Evolutionary conservation across 148 eudicot genomes (phyloP).

Genomic region (Amaranthus hypochondriacus): DNA sequence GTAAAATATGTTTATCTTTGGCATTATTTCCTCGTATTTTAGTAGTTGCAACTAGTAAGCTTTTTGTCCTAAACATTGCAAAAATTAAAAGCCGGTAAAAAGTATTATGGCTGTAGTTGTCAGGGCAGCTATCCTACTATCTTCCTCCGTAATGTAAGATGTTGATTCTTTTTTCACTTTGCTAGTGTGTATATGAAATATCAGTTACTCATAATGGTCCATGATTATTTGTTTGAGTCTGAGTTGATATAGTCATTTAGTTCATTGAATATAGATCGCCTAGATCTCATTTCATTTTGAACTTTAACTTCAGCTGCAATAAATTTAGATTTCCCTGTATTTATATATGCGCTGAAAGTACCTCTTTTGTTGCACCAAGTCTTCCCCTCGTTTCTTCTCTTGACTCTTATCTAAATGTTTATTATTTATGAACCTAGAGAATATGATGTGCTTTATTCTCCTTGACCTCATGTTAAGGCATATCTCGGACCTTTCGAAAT

Average conservation of each 20-base stretch:
- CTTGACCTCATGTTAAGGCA: conserved; percentile 60
- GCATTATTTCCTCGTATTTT: not conserved
- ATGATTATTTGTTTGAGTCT: not conserved
- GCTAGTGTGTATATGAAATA: not conserved
- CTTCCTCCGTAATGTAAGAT: too few relatives aligned
- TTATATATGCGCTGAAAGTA: not conserved
- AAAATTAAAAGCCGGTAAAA: too few relatives aligned
- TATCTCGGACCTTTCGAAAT: conserved; percentile 76
- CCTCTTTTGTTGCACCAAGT: not conserved
- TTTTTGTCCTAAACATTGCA: too few relatives aligned
- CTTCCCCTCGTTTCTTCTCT: not conserved
- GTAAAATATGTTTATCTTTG: not conserved
- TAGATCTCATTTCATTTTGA: not conserved
- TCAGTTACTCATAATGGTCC: not conserved
- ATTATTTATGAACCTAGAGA: not conserved
- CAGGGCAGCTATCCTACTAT: not conserved
- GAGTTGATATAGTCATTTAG: not conserved
- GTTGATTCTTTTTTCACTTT: too few relatives aligned
- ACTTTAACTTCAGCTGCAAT: not conserved
- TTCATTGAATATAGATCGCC: not conserved
- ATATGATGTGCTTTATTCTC: conserved; percentile 23
- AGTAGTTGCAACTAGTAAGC: not conserved
- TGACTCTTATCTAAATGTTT: not conserved
- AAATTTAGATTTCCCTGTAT: not conserved
- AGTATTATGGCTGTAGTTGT: not conserved